Conservation (phyloP, 257 asterid genomes). For the Penstemon barbatus region DNA sequence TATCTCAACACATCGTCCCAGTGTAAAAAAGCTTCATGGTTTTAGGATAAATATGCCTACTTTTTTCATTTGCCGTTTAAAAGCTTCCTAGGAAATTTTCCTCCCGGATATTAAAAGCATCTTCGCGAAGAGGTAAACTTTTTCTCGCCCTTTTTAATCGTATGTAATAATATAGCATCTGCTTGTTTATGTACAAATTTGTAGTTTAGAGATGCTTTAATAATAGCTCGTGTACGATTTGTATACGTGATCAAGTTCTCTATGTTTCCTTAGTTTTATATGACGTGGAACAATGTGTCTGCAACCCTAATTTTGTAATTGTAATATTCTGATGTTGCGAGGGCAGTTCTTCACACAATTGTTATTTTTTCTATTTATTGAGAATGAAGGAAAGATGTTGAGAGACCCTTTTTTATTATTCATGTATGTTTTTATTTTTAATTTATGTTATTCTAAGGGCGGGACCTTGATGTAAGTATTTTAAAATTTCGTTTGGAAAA, state of each 20-base stretch:
- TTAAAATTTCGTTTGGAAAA: neutral
- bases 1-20: too few relatives aligned
- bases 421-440: neutral
- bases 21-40: too few relatives aligned
- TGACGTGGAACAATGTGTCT: neutral
- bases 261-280: neutral
- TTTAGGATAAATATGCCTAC: too few relatives aligned
- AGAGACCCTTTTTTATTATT: neutral
- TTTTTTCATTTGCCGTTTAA: too few relatives aligned
- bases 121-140: constrained; percentile 29
- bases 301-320: constrained; percentile 19
- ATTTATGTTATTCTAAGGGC: too few relatives aligned
- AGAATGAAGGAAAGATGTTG: neutral
- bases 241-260: neutral
- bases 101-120: neutral
- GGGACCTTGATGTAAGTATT: neutral
- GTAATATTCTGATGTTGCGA: constrained; percentile 9
- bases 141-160: neutral
- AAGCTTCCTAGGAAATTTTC: neutral
- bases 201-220: neutral
- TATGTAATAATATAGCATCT: neutral
- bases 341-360: neutral
- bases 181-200: neutral
- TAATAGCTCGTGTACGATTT: neutral
- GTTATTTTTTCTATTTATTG: neutral